Evolutionary conservation across 73 alveolate species (phyloP).

Genomic region (Blepharisma stoltei): DNA sequence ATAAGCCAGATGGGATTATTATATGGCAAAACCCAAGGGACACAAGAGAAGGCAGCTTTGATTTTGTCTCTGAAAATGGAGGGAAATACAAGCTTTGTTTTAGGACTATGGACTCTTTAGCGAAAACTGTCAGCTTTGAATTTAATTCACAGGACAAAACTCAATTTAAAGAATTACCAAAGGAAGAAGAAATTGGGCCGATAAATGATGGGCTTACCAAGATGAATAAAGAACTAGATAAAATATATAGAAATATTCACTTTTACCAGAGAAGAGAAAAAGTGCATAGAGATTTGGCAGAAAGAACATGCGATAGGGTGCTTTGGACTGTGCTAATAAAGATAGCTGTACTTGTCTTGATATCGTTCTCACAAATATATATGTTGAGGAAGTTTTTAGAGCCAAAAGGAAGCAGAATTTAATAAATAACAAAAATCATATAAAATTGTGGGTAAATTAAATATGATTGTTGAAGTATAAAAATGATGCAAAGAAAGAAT

Average conservation of each 20-base stretch:
- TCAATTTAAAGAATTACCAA: not conserved
- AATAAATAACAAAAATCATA: no score
- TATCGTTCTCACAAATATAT: not conserved
- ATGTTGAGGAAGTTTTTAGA: not conserved
- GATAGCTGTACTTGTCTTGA: not conserved
- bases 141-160: not conserved
- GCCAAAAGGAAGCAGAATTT: not conserved
- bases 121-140: not conserved
- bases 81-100: not conserved
- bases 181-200: conserved; percentile 1
- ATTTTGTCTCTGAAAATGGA: not conserved
- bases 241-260: not conserved
- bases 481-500: no score
- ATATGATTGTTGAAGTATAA: no score
- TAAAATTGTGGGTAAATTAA: no score
- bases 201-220: not conserved
- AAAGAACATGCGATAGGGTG: conserved; percentile 4
- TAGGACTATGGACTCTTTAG: not conserved
- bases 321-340: not conserved
- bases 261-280: conserved; percentile 20
- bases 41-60: not conserved
- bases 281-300: conserved; percentile 26
- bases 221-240: not conserved
- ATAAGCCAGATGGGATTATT: not conserved
- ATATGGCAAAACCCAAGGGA: not conserved